A percentile compares a stretch with the other conserved stretches of the same genome.
These are phyloP conservation scores for Spergularia azorica DNA, from an alignment of 179 eudicot genomes.

Conservation along the genomic window DNA sequence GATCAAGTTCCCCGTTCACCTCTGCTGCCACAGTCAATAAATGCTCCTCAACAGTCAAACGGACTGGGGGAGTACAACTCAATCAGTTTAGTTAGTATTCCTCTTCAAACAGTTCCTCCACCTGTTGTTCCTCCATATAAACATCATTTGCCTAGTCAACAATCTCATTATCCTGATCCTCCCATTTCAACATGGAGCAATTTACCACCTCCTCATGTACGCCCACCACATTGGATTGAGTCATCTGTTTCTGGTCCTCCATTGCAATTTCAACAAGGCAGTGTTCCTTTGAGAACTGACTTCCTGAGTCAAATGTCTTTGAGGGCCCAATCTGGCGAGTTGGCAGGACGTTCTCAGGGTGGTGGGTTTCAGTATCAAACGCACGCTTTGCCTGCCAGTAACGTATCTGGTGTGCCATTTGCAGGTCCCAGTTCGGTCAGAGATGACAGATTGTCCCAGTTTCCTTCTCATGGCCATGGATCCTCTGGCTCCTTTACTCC, in stretches of 20 bases:
- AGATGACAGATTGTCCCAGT: constrained; percentile 40
- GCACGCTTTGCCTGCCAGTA: constrained; percentile 38
- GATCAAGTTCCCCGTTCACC: constrained; percentile 41
- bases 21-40: constrained; percentile 39
- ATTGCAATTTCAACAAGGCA: constrained; percentile 53
- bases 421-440: constrained; percentile 34
- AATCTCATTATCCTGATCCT: constrained; percentile 45
- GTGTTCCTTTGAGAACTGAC: constrained; percentile 44
- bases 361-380: constrained; percentile 43
- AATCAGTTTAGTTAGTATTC: constrained; percentile 30
- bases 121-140: constrained; percentile 41
- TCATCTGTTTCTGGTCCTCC: constrained; percentile 36
- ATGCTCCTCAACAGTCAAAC: constrained; percentile 32
- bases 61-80: constrained; percentile 30
- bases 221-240: constrained; percentile 34
- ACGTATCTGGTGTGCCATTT: constrained; percentile 37
- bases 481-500: constrained; percentile 38
- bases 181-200: constrained; percentile 48
- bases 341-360: constrained; percentile 41
- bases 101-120: constrained; percentile 29
- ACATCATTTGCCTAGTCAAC: constrained; percentile 45
- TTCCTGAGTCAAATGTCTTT: constrained; percentile 37
- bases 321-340: constrained; percentile 38
- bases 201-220: constrained; percentile 49
- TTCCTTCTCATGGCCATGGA: constrained; percentile 33